Percentiles rank a stretch among this genome's conserved stretches.
These are phyloP conservation scores for Pseudogymnoascus sp. DNA, from an alignment of 2,329 filamentous ascomycete species.

Conservation along the genomic window DNA sequence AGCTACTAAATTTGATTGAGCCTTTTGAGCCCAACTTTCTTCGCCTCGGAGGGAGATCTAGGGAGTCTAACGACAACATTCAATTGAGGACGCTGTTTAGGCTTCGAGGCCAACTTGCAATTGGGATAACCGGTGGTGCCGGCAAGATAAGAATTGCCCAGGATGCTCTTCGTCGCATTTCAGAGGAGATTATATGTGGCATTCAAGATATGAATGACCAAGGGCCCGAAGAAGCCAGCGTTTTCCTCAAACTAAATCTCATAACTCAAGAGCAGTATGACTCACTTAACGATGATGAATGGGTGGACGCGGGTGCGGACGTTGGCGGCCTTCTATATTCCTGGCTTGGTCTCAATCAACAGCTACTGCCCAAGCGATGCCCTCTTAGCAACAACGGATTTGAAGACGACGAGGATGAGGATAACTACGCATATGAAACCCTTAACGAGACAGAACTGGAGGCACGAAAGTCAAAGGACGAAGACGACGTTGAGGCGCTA, in stretches of 20 bases:
- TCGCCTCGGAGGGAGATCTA: conserved; percentile 38
- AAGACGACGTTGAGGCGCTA: conserved; percentile 17
- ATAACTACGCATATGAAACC: conserved; percentile 23
- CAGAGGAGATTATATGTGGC: not conserved
- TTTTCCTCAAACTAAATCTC: conserved; percentile 46
- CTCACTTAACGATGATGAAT: conserved; percentile 45
- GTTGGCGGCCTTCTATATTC: not conserved
- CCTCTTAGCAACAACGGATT: conserved; percentile 21
- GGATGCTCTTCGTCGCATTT: conserved; percentile 10
- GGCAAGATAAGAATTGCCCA: conserved; percentile 21
- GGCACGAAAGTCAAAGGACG: conserved; percentile 13
- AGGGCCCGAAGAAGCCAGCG: conserved; percentile 42
- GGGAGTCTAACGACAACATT: conserved; percentile 46
- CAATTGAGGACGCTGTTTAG: conserved; percentile 55
- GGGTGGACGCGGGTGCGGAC: conserved; percentile 11
- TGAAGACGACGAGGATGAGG: conserved; percentile 20
- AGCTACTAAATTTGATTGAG: conserved; percentile 47
- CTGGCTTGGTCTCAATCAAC: conserved; percentile 21
- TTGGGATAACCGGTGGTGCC: not conserved
- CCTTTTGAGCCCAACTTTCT: conserved; percentile 53
- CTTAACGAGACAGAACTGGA: conserved; percentile 21
- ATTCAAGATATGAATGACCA: conserved; percentile 5
- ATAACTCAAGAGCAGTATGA: conserved; percentile 55
- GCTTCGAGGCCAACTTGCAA: not conserved
- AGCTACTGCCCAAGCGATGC: conserved; percentile 19